Percentiles rank a stretch among this genome's conserved stretches.
phyloP scores from a whole-genome alignment of 352 stramenopile species.

The Phytophthora sansomeana region DNA sequence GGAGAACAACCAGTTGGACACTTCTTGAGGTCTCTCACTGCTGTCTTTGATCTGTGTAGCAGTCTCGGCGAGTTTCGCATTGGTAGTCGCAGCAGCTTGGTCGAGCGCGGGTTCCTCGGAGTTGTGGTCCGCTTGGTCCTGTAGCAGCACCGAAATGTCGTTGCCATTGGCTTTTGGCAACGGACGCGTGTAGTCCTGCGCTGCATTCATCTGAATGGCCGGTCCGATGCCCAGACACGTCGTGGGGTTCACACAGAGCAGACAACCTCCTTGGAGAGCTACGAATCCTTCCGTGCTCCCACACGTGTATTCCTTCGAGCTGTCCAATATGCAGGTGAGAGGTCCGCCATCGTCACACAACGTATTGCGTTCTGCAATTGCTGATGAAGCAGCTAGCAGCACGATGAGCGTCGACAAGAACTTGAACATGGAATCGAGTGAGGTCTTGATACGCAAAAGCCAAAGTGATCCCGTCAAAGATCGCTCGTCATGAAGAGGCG shows the following conservation, averaged over 20 bases:
- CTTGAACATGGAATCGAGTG: constrained; percentile 1
- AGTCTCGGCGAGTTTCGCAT: constrained; percentile 26
- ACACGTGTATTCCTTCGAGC: constrained; percentile 25
- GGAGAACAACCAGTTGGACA: constrained; percentile 60
- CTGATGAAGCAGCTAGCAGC: constrained; percentile 11
- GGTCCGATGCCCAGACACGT: constrained; percentile 36
- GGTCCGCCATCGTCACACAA: constrained; percentile 49
- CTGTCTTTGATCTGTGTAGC: constrained; percentile 13
- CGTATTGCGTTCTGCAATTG: constrained; percentile 25
- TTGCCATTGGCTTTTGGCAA: constrained; percentile 36
- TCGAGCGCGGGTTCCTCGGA: constrained; percentile 23
- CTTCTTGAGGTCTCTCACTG: constrained; percentile 4
- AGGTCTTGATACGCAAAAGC: constrained; percentile 9
- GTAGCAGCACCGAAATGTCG: constrained; percentile 35
- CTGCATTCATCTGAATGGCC: not conserved
- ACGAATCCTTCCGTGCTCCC: constrained; percentile 30
- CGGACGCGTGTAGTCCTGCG: not conserved
- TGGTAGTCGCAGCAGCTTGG: constrained; percentile 9
- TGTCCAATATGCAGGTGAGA: constrained; percentile 6
- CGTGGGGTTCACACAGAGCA: constrained; percentile 45
- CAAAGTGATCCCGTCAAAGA: constrained; percentile 20
- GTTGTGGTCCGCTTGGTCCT: constrained; percentile 27
- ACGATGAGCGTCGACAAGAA: constrained; percentile 1
- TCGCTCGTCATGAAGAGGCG: constrained; percentile 27
- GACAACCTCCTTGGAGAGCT: constrained; percentile 60